These are phyloP conservation scores for Suillus weaverae DNA, from an alignment of 768 basidiomycete species.

Conservation along the genomic window DNA sequence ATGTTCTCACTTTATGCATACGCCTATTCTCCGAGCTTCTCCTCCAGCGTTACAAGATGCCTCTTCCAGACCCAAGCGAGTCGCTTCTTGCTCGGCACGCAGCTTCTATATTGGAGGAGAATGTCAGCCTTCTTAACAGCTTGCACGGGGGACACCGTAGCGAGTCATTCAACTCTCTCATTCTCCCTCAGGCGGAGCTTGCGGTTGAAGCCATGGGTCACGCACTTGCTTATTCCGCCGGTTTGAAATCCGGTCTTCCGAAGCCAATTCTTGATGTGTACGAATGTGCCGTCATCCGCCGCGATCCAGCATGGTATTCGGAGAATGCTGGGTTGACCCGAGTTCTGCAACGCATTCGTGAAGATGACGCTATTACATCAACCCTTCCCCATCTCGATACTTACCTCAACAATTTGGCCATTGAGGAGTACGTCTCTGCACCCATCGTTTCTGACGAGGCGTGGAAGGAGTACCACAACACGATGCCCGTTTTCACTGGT, in stretches of 20 bases:
- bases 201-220: slow-evolving; percentile 65
- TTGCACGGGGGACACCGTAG: slow-evolving; percentile 36
- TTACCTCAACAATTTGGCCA: slow-evolving; percentile 44
- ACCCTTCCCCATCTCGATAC: slow-evolving; percentile 44
- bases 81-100: slow-evolving; percentile 57
- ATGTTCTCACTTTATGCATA: slow-evolving; percentile 51
- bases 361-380: slow-evolving; percentile 45
- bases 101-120: slow-evolving; percentile 46
- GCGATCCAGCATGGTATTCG: slow-evolving; percentile 60
- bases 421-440: slow-evolving; percentile 51
- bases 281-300: slow-evolving; percentile 50
- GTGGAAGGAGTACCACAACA: slow-evolving; percentile 48
- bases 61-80: slow-evolving; percentile 42
- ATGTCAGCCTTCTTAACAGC: slow-evolving; percentile 37
- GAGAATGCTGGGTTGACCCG: slow-evolving; percentile 51
- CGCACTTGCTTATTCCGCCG: slow-evolving; percentile 59
- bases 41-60: slow-evolving; percentile 51
- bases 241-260: slow-evolving; percentile 42
- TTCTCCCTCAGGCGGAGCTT: slow-evolving; percentile 55
- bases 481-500: slow-evolving; percentile 44
- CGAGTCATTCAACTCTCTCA: slow-evolving; percentile 48
- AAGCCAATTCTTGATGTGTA: slow-evolving; percentile 55
- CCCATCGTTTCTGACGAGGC: slow-evolving; percentile 51
- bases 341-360: slow-evolving; percentile 46
- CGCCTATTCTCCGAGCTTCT: slow-evolving; percentile 61